Conservation (phyloP, 1,284 basidiomycete species). For the Cryptococcus sp. region DNA sequence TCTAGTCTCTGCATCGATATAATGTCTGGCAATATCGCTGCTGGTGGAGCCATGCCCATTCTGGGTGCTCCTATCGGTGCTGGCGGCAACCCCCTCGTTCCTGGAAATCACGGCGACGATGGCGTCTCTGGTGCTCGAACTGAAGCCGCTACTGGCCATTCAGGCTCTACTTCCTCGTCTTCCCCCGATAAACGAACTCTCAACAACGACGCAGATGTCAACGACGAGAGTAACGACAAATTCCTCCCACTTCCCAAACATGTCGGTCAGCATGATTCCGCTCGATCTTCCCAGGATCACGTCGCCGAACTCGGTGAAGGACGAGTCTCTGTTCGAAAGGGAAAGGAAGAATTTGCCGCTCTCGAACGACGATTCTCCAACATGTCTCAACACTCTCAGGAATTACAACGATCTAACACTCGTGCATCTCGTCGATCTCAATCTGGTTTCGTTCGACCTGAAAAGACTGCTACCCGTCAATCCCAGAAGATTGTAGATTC, state of each 20-base stretch:
- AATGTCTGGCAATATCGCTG: neutral
- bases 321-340: constrained; percentile 33
- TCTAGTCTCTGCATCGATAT: neutral
- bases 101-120: neutral
- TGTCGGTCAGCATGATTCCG: neutral
- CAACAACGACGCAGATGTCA: neutral
- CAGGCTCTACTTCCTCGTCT: neutral
- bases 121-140: neutral
- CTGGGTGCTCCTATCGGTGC: neutral
- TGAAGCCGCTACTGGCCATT: neutral
- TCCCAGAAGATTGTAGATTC: constrained; percentile 12
- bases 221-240: neutral
- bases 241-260: neutral
- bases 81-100: neutral
- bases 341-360: constrained; percentile 40
- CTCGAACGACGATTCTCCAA: constrained; percentile 40
- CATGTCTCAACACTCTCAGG: constrained; percentile 36
- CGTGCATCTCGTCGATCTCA: constrained; percentile 13
- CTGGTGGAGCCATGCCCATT: neutral
- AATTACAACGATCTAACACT: constrained; percentile 29
- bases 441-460: constrained; percentile 11
- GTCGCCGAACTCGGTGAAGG: constrained; percentile 34
- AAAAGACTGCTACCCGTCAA: constrained; percentile 16
- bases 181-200: neutral
- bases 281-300: constrained; percentile 28